These are phyloP conservation scores for Hansenula lynferdii DNA, from an alignment of 1,139 yeast genomes.

Conservation along the genomic window DNA sequence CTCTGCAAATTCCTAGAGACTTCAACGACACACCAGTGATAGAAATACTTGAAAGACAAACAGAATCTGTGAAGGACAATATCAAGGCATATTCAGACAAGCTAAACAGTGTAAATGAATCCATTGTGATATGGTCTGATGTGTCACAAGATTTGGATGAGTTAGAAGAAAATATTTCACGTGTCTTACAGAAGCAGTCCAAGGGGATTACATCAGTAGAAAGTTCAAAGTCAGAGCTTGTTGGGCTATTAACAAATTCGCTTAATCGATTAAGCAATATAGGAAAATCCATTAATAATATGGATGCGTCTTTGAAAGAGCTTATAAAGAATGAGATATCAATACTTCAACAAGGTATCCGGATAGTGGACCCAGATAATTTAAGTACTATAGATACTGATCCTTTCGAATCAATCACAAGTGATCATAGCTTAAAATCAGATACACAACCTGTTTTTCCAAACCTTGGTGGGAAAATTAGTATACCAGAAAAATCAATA, in stretches of 20 bases:
- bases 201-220: too few species aligned
- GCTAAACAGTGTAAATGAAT: conserved; percentile 19
- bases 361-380: not conserved
- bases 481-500: not conserved
- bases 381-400: too few species aligned
- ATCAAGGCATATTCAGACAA: conserved; percentile 17
- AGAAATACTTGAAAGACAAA: conserved; percentile 25
- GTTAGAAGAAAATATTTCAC: conserved; percentile 2
- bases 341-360: not conserved
- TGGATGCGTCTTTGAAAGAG: not conserved
- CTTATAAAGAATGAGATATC: not conserved
- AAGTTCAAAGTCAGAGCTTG: not conserved
- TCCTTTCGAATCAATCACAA: too few species aligned
- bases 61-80: conserved; percentile 24
- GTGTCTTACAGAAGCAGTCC: not conserved
- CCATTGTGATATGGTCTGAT: conserved; percentile 35
- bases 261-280: conserved; percentile 14
- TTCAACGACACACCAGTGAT: conserved; percentile 17
- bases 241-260: not conserved
- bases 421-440: too few species aligned
- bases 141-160: conserved; percentile 22
- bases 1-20: conserved; percentile 1
- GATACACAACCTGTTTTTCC: too few species aligned
- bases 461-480: not conserved
- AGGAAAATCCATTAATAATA: not conserved